Base-by-base conservation (phyloP, 2,329 filamentous ascomycete genomes). In the Plenodomus lindquistii region DNA sequence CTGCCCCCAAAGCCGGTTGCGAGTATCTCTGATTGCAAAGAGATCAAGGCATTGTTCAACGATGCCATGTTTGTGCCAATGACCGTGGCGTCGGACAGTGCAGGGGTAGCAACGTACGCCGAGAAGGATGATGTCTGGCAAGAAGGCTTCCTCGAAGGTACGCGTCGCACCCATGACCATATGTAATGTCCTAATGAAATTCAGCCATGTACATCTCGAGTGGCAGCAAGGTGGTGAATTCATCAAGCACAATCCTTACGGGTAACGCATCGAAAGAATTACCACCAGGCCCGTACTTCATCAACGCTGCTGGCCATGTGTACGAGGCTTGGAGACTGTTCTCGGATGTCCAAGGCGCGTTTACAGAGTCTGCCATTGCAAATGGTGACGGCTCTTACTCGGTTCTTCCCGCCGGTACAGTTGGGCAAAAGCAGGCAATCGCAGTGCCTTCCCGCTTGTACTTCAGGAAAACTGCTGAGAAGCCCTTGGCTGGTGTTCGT, bases 401-500 rank as follows among this genome's bases (percentile, higher is more conserved):
- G 4, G 73, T 77, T 1, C 69, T 80, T 8, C 74, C 74, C 64
- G 51, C 66, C 48, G 44, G 58, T 3, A 63, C 50, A 7, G 37
- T 58, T 17, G 62, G 62, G 16, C 62, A 77, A 72, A 24, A 73
- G 78, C 40, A 77, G 73, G 59, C 62, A 4, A 46, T 64, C 19
- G 61, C 61, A 3, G 84, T 87, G 0, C 83, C 84, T 3, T 86
- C 83, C 6, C 76, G 84, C 66, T 63, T 17, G 69, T 77, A 15
- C 67, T 80, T 19, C 71, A 79, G 75, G 2, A 78, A 75, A 38
- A 81, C 79, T 0, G 59, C 67, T 0, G 72, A 77, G 73, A 22
- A 73, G 80, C 40, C 78, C 73, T 73, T 87, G 0, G 80, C 82
- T 4, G 84, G 85, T 8, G 83, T 86, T 0, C 83, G 85, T 16